Base-by-base conservation (phyloP, 331 rosid genomes). In the Telfairia occidentalis region DNA sequence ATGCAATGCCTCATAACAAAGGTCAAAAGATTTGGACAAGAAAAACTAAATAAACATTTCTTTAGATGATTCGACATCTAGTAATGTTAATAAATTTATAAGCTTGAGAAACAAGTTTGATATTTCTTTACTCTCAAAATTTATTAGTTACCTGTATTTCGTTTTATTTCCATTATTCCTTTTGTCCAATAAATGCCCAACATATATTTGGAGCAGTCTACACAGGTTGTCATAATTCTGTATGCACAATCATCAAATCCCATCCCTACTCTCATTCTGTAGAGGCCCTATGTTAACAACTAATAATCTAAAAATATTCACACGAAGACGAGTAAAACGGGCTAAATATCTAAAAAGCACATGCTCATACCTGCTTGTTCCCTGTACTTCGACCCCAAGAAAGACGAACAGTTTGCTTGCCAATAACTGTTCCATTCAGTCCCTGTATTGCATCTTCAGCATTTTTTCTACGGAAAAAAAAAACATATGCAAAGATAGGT, bases 351-450 rank as follows among this genome's bases (percentile, higher is more conserved):
- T 18, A 15, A 72, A 26, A 73, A 71, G 64, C 58, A 42, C 35
- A 72, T 9, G 50, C 71, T 63, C 86, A 19, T n/a, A 95, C 98
- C 88, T 94, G 98, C 86, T 90, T 95, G 83, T 89, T 86, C 60
- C 92, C 97, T 28, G 97, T 96, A 54, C 92, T 95, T 80, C 99
- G 99, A 53, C 99, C 99, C 99, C 99, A 95, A 45, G 98, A 91
- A 79, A 94, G 98, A 40, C 98, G 97, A 79, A 94, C 96, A 15
- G 93, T 88, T 85, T 95, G 99, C 84, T 90, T 95, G 71, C 99
- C 99, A 54, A 95, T 92, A 45, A 88, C 84, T 1, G 97, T 87
- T 64, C 96, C 99, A 76, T 89, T 95, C 87, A 95, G 81, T 77
- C 78, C 86, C 50, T 95, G 86, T 67, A 95, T 89, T 75, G 99